Conservation (phyloP, 257 asterid species). For the Ilex aquifolium region DNA sequence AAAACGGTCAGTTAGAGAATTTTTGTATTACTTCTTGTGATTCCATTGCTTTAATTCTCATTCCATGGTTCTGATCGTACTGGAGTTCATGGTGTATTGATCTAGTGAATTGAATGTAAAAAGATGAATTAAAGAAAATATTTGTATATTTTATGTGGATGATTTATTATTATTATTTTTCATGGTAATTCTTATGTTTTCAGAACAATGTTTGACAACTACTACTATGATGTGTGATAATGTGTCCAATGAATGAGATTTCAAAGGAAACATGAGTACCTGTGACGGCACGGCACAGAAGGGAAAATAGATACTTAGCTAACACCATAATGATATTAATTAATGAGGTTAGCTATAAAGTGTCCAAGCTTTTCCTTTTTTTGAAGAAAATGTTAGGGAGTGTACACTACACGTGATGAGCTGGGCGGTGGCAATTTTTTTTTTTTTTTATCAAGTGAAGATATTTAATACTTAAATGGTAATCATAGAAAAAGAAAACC, state of each 20-base stretch:
- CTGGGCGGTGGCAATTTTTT: slow-evolving; percentile 7
- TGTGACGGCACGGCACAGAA: slow-evolving; percentile 67
- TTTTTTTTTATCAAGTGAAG: too few species aligned
- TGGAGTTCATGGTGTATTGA: slow-evolving; percentile 1
- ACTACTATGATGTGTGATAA: neutral
- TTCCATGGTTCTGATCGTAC: neutral
- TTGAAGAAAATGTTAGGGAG: slow-evolving; percentile 15
- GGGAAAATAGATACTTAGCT: slow-evolving; percentile 18
- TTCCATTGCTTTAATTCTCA: neutral
- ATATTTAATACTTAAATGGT: too few species aligned
- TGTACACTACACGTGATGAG: slow-evolving; percentile 48
- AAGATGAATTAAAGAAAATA: slow-evolving; percentile 17
- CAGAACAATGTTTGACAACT: slow-evolving; percentile 1
- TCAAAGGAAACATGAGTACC: slow-evolving; percentile 36
- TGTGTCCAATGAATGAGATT: slow-evolving; percentile 11
- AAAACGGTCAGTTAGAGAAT: slow-evolving; percentile 18
- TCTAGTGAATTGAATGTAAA: slow-evolving; percentile 7
- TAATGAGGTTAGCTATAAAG: slow-evolving; percentile 27
- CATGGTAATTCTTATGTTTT: neutral
- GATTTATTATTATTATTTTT: slow-evolving; percentile 1
- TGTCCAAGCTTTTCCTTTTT: slow-evolving; percentile 14
- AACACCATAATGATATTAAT: slow-evolving; percentile 25
- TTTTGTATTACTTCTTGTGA: neutral
- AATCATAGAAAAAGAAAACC: too few species aligned
- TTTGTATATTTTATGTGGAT: neutral